These are phyloP conservation scores for Sporothrix humicola DNA, from an alignment of 2,329 filamentous ascomycete species.

Conservation along the genomic window DNA sequence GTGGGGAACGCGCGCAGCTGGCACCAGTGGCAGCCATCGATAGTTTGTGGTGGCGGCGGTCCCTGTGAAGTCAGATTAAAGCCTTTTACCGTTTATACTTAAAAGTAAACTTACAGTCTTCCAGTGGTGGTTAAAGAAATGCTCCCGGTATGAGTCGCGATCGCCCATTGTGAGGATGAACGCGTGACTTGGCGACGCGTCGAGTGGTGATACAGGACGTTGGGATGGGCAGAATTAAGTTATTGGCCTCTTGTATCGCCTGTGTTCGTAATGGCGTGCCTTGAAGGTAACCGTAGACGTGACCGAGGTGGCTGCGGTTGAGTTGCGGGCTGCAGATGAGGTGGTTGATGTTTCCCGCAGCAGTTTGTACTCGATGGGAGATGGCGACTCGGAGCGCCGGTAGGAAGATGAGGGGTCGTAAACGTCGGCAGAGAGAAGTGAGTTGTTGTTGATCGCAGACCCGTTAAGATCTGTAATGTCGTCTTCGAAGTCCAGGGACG, in stretches of 20 bases:
- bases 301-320: slow-evolving; percentile 87
- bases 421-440: slow-evolving; percentile 44
- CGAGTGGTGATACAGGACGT: not conserved
- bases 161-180: slow-evolving; percentile 30
- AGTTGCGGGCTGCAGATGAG: slow-evolving; percentile 74
- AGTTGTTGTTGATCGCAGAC: slow-evolving; percentile 33
- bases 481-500: slow-evolving; percentile 27
- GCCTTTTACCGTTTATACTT: not conserved
- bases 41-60: slow-evolving; percentile 34
- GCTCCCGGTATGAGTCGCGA: slow-evolving; percentile 30
- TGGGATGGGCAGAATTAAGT: not conserved
- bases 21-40: slow-evolving; percentile 63
- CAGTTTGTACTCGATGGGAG: slow-evolving; percentile 68
- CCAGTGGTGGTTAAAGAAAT: slow-evolving; percentile 39
- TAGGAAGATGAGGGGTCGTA: slow-evolving; percentile 44
- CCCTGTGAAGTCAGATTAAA: slow-evolving; percentile 29
- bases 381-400: slow-evolving; percentile 60
- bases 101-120: slow-evolving; percentile 30
- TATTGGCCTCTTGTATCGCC: no score
- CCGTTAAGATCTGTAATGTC: slow-evolving; percentile 41
- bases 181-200: not conserved
- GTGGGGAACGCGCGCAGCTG: slow-evolving; percentile 62
- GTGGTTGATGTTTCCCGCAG: slow-evolving; percentile 86
- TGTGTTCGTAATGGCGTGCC: no score
- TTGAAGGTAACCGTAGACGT: slow-evolving; percentile 45